These are phyloP conservation scores for Backusella westeae DNA, from an alignment of 192 early-diverging fungal genomes.

Conservation along the genomic window DNA sequence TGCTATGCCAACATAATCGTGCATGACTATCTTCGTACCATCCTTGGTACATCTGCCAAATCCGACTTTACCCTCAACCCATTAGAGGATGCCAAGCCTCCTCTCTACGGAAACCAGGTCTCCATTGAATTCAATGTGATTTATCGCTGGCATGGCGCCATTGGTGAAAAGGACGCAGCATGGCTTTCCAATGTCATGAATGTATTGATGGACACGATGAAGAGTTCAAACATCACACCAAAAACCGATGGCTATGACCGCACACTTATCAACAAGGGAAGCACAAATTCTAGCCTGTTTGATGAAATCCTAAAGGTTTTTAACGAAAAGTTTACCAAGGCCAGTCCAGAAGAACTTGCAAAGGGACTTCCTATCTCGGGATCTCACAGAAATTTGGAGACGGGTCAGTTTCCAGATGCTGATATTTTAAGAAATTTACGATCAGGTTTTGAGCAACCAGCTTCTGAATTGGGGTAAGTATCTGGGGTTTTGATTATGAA, in stretches of 20 bases:
- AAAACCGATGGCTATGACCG: not conserved
- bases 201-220: not conserved
- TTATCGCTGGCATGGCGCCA: slow-evolving; percentile 47
- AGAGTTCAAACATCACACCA: not conserved
- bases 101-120: slow-evolving; percentile 38
- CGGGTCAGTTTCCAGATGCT: slow-evolving; percentile 17
- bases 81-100: not conserved
- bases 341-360: slow-evolving; percentile 19
- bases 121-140: slow-evolving; percentile 44
- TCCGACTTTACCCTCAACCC: slow-evolving; percentile 35
- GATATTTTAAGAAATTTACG: slow-evolving; percentile 6
- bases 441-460: slow-evolving; percentile 20
- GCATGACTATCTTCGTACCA: slow-evolving; percentile 44
- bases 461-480: slow-evolving; percentile 27
- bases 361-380: slow-evolving; percentile 30
- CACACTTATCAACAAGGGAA: not conserved
- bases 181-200: slow-evolving; percentile 36
- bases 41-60: slow-evolving; percentile 33
- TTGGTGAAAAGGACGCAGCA: slow-evolving; percentile 37
- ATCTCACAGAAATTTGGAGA: slow-evolving; percentile 24
- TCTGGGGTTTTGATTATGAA: too few relatives aligned
- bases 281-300: not conserved
- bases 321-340: slow-evolving; percentile 25
- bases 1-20: slow-evolving; percentile 44
- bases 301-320: slow-evolving; percentile 6